These are phyloP conservation scores for Tausonia pullulans DNA, from an alignment of 1,284 basidiomycete species.

Conservation along the genomic window DNA sequence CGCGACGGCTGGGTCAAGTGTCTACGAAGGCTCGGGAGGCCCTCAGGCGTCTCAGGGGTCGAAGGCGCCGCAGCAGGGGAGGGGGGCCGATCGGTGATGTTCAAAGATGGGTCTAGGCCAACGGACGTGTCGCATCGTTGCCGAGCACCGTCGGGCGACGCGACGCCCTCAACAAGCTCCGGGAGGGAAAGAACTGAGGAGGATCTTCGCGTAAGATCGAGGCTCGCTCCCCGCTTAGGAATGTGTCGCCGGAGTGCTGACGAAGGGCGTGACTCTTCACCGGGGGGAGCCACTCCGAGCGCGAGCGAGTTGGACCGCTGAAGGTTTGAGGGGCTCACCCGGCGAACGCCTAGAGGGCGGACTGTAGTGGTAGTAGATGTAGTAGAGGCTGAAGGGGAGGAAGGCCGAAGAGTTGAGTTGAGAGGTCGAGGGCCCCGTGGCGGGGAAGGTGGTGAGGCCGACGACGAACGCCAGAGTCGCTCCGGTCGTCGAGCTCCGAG, in stretches of 20 bases:
- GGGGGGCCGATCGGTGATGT: no score
- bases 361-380: no score
- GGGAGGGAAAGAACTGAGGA: not conserved
- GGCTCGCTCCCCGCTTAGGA: not conserved
- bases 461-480: no score
- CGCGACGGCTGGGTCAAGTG: no score
- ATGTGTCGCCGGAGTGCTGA: not conserved
- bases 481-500: no score
- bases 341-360: not conserved
- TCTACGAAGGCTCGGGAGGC: no score
- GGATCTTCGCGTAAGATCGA: not conserved
- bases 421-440: not conserved
- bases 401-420: constrained; percentile 3
- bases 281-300: no score
- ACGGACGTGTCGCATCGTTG: no score
- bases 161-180: not conserved
- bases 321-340: constrained; percentile 1
- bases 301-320: not conserved
- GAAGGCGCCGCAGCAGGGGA: no score
- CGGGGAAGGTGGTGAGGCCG: not conserved
- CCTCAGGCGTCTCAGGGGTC: no score
- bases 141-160: not conserved
- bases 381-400: not conserved
- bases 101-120: no score
- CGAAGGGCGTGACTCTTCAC: no score